A percentile compares a stretch with the other conserved stretches of the same genome.
Conservation (phyloP, 2,329 filamentous ascomycete species). For the Sporothrix dimorphospora region DNA sequence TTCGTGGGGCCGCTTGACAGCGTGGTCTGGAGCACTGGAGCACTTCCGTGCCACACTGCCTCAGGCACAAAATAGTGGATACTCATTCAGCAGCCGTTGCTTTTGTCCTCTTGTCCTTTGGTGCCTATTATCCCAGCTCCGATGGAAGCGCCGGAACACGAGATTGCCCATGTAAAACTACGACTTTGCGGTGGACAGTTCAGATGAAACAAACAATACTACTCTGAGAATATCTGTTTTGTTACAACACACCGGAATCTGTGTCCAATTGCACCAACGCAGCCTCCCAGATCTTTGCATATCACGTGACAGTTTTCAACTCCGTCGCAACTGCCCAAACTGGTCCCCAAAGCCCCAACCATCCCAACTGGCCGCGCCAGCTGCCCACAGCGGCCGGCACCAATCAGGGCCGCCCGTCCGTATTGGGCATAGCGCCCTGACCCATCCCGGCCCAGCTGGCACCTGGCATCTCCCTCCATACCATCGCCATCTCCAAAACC, state of each 20-base stretch:
- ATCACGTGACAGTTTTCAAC: background rate
- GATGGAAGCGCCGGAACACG: background rate
- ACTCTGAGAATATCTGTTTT: no score
- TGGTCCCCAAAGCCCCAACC: background rate
- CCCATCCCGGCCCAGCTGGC: conserved; percentile 23
- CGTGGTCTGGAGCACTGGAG: background rate
- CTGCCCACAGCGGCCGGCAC: conserved; percentile 4
- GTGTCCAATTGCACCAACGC: background rate
- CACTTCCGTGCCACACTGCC: background rate
- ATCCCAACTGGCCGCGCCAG: background rate
- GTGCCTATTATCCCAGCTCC: background rate
- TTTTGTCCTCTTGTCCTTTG: background rate
- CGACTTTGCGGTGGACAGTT: background rate
- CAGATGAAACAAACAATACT: no score
- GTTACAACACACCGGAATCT: background rate
- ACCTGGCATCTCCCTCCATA: conserved; percentile 14
- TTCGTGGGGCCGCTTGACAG: background rate
- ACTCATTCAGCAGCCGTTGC: background rate
- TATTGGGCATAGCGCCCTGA: conserved; percentile 8
- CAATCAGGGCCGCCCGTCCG: background rate
- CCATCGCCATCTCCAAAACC: conserved; percentile 12
- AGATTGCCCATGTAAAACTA: background rate
- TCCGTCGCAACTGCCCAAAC: no score
- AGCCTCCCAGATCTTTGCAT: no score
- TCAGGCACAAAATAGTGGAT: conserved; percentile 15